Evolutionary conservation across 176 grass and related monocot species (phyloP), one percentile per base, ranked within the genome.

Genomic region (Eragrostis nindensis): DNA sequence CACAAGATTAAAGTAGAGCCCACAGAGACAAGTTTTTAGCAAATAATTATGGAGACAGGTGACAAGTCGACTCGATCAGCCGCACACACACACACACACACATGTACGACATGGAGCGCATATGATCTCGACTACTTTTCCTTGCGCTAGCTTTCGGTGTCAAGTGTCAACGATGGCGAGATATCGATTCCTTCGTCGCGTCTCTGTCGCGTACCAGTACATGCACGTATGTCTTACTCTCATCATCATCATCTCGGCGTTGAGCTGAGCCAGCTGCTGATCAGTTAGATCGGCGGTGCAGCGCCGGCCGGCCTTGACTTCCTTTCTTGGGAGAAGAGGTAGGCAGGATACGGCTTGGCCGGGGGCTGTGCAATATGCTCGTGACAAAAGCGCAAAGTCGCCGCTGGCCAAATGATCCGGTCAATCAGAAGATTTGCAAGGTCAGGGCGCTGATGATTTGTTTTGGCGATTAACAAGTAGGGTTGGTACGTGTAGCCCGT

Each of bases 141-240:
- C 8, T 0, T 41, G 86, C 63, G n/a, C 87, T n/a, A n/a, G n/a
- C n/a, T 89, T 89, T 85, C 87, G 87, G 87, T 81, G 82, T 89
- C 77, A 75, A 80, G n/a, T n/a, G n/a, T n/a, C n/a, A 17, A 5
- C 71, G 55, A 76, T 75, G 63, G 77, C 2, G 82, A 80, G 87
- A 75, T 27, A 55, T 84, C 63, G 56, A 71, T 76, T 81, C 82
- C 82, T 81, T 3, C 69, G 76, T 48, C 39, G 82, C 57, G 77
- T 89, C 75, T 61, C 76, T 64, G 63, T 89, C 86, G 19, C 29
- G 65, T 36, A 52, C 71, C 3, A 57, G 69, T 44, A 55, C 11
- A 47, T 68, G 72, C 82, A 75, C 39, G 40, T 38, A 57, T 40
- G 75, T 78, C 73, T 59, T 11, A 9, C 56, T 17, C 12, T 25